Base-by-base conservation (phyloP, 495 filamentous ascomycete genomes). In the Xeromyces bisporus region DNA sequence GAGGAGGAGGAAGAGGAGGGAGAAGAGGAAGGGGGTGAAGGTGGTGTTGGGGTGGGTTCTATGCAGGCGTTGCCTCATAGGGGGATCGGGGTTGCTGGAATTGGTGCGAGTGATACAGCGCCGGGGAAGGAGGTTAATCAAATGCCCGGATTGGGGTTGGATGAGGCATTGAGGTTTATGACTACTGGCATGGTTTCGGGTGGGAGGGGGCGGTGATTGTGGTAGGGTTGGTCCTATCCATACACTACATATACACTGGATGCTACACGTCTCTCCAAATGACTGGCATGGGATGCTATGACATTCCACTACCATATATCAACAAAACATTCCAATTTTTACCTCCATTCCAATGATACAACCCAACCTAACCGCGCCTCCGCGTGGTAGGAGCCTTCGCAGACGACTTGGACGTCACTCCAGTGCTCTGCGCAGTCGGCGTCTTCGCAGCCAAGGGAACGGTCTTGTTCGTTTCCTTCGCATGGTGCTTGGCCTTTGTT, bases 121-220 rank as follows among this genome's bases (percentile, higher is more conserved):
- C 37, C 47, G 33, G 24, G 51, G 24, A 57, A 46, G 36, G 49
- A 38, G 13, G 44, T 47, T 18, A n/a, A n/a, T n/a, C n/a, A n/a
- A n/a, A 44, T 49, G 55, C 44, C 54, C 31, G 46, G 44, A 13
- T 41, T 66, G 39, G 51, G 55, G 10, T 41, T 67, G 38, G 60
- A 64, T 29, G 59, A 58, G n/a, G 58, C 71, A 24, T 40, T 75
- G 51, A 53, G 66, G 36, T 65, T 66, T 42, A 66, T 70, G 49
- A 61, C 62, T 25, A 68, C 59, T 26, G 71, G 71, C 12, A 46
- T 51, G 26, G 45, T 45, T 50, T 42, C 53, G 14, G 56, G 44
- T 26, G 39, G 42, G 28, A 29, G 41, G n/a, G n/a, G n/a, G n/a
- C n/a, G n/a, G n/a, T n/a, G n/a, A n/a, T n/a, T n/a, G n/a, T n/a